Base-by-base conservation (phyloP, 768 basidiomycete species). In the Kwoniella pini region DNA sequence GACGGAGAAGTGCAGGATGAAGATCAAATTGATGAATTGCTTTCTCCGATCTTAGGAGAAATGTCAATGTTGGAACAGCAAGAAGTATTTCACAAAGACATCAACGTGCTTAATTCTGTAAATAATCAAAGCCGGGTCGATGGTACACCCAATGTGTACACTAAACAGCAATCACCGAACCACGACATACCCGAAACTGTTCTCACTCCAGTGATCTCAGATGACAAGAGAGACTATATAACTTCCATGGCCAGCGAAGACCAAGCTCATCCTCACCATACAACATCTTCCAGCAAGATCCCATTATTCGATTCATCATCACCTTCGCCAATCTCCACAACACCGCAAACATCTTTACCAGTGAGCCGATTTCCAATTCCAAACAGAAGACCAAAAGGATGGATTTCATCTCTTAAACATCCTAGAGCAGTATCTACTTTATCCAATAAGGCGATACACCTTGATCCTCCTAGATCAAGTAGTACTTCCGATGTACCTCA, bases 401-500 rank as follows among this genome's bases (percentile, higher is more conserved):
- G 58, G 58, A 60, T 60, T 31, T 50, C 63, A 2, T 50, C 63
- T 17, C 56, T 64, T 21, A 21, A 51, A 26, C 40, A 57, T 24
- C 51, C 57, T 40, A 13, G 50, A 13, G 26, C 40, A 19, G 49
- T 55, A 15, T 55, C 51, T 11, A 38, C 27, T 21, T 30, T 54
- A 15, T 13, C 24, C 28, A 15, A 28, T 36, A 21, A 46, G 46
- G 22, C 15, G 21, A 21, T 50, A 30, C 21, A 33, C 48, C 48
- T 49, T 15, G 51, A 39, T 22, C 42, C 39, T 10, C 38, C 43
- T 17, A 36, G 48, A 31, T 48, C 54, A 19, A 51, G 36, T 19
- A 39, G 44, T 26, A 51, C 40, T 1, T 31, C 39, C n/a, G 44
- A 42, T 9, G 22, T 54, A 11, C 49, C 57, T 36, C 11, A 42